Evolutionary conservation across 345 rosid genomes (phyloP), one percentile per base, ranked within the genome.

Genomic region (Pseudoturritis turrita): DNA sequence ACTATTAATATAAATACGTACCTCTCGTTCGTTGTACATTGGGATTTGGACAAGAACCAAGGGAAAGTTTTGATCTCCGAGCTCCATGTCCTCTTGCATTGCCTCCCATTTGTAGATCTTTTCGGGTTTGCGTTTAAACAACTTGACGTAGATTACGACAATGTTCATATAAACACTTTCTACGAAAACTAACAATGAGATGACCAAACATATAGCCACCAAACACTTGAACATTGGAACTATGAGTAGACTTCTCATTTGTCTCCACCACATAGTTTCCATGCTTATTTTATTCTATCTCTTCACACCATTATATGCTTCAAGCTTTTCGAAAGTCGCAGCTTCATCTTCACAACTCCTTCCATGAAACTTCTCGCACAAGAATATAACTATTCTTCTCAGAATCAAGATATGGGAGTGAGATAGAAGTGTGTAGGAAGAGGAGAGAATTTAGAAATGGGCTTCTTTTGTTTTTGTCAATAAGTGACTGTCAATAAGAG

Each of bases 151-250:
- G n/a, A 69, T 40, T 6, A 87, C 80, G 12, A 87, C 83, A 53
- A 85, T 49, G 50, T 83, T 83, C 87, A 87, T 87, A 21, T 81
- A 87, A 12, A 75, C 37, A 62, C 81, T 81, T 26, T 87, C 91
- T 11, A 80, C 19, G 68, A 87, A 85, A 14, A 85, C 70, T 80
- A 83, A 72, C 52, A 83, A 14, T 19, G 87, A 85, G 80, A 85
- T 80, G 53, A 73, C 80, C 67, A 85, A 69, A 80, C 91, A 83
- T 40, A 82, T 19, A 39, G 52, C 55, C 68, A 87, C 84, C 73
- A 79, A 51, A 17, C 77, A 28, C 53, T 77, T 77, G 73, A 85
- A 73, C 40, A 78, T 14, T 6, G 87, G 89, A 40, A 80, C 81
- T 31, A 85, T 43, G 44, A 84, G 51, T 55, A 84, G 82, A 23